Evolutionary conservation across 305 asterid species (phyloP).

Genomic region (Ilex paraguariensis): DNA sequence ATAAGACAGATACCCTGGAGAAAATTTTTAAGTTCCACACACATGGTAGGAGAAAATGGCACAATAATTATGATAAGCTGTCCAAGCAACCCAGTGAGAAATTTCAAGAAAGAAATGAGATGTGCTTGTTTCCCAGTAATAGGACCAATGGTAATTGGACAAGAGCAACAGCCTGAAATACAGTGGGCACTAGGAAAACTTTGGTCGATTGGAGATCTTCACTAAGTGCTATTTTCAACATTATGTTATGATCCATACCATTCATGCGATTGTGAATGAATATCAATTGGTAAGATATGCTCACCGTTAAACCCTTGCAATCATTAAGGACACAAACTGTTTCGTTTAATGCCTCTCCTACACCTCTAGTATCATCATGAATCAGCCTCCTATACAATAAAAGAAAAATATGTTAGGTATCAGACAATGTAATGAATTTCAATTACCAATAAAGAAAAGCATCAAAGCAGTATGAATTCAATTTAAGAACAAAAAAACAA

Average conservation of each 20-base stretch:
- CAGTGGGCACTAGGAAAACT: no score
- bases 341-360: conserved; percentile 38
- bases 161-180: no score
- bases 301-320: conserved; percentile 13
- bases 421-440: not conserved
- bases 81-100: no score
- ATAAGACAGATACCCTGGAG: no score
- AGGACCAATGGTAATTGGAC: no score
- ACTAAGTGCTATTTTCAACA: not conserved
- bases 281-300: conserved; percentile 9
- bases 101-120: no score
- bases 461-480: not conserved
- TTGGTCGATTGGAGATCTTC: no score
- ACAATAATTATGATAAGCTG: no score
- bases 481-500: not conserved
- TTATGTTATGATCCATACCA: not conserved
- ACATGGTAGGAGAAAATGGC: no score
- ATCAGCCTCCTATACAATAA: not conserved
- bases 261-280: conserved; percentile 2
- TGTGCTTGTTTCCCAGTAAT: no score
- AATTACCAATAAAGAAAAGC: not conserved
- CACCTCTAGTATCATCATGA: conserved; percentile 24
- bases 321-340: conserved; percentile 18
- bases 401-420: not conserved
- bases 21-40: no score